These are phyloP conservation scores for Claviceps lovelessii DNA, from an alignment of 2,329 filamentous ascomycete species.

Conservation along the genomic window DNA sequence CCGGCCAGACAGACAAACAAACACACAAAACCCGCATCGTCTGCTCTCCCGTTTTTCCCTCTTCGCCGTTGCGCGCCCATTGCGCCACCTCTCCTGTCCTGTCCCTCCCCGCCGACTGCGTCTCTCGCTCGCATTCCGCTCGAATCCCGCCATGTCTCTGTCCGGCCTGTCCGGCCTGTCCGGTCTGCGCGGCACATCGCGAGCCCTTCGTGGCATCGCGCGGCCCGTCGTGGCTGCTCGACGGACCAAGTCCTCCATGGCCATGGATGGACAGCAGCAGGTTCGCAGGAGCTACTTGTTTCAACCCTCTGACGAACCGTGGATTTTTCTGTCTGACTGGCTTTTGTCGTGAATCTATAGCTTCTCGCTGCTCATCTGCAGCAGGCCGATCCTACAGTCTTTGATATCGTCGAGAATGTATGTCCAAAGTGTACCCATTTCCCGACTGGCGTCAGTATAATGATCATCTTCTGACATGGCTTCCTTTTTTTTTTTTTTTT, in stretches of 20 bases:
- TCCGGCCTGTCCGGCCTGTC: slow-evolving; percentile 27
- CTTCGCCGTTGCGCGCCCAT: too few relatives aligned
- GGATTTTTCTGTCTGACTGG: slow-evolving; percentile 7
- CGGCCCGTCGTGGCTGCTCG: slow-evolving; percentile 17
- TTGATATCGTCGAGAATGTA: slow-evolving; percentile 83
- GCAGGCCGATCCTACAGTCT: slow-evolving; percentile 75
- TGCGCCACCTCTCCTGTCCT: too few relatives aligned
- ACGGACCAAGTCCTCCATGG: slow-evolving; percentile 31
- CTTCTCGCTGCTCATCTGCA: slow-evolving; percentile 66
- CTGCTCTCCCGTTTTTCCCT: too few relatives aligned
- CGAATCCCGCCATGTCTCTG: slow-evolving; percentile 28
- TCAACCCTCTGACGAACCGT: too few relatives aligned
- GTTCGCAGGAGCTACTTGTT: slow-evolving; percentile 21
- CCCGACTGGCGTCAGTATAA: too few relatives aligned
- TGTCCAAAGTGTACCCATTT: neutral
- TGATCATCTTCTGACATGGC: neutral
- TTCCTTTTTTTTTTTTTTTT: neutral
- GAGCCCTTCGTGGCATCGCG: slow-evolving; percentile 30
- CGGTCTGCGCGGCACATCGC: slow-evolving; percentile 33
- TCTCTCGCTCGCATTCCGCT: neutral
- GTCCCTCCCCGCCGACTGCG: neutral
- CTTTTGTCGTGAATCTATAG: slow-evolving; percentile 37
- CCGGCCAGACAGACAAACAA: too few relatives aligned
- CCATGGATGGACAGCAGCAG: slow-evolving; percentile 44
- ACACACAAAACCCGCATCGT: too few relatives aligned